Evolutionary conservation across 306 rosid species (phyloP), one percentile per base, ranked within the genome.

Genomic region (Inga laurina): DNA sequence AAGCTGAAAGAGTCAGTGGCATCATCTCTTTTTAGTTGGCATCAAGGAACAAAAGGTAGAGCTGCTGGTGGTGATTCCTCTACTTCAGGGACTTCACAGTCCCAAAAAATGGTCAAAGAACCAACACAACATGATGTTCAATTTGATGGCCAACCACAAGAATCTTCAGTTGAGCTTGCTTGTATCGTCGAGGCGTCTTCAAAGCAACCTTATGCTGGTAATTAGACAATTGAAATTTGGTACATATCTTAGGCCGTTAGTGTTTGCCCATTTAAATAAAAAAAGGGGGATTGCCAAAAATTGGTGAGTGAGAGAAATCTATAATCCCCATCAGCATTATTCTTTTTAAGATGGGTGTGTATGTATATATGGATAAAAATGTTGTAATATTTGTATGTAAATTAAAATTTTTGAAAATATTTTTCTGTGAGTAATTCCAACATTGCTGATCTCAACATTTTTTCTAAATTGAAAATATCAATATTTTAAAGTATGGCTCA

Each of bases 61-160:
- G 21, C 10, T 3, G 9, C 3, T 4, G n/a, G 66, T 57, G n/a
- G 52, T 37, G 21, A 39, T 8, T 16, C 14, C 39, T 43, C 57
- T n/a, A 18, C 57, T 12, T 2, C 39, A 72, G 22, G 46, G 13
- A 19, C 24, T 52, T 27, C 35, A 72, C 45, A 54, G 12, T 64
- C 43, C 13, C 54, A 73, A 4, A 82, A 49, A 66, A 75, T 72
- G 78, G 35, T 46, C 9, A 76, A 3, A 24, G 84, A 73, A 86
- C 76, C 59, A 45, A 45, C n/a, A 32, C 76, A 24, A 10, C 5
- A 62, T 10, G 8, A 64, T 64, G 56, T 44, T 72, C 21, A 72
- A n/a, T 21, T 44, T n/a, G 39, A 45, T 72, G 76, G 14, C 24
- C 21, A 46, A 27, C 21, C 59, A 45, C 51, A 51, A 72, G 37